phyloP scores from a whole-genome alignment of 1,139 yeast species.

The Pneumocystis canis region DNA sequence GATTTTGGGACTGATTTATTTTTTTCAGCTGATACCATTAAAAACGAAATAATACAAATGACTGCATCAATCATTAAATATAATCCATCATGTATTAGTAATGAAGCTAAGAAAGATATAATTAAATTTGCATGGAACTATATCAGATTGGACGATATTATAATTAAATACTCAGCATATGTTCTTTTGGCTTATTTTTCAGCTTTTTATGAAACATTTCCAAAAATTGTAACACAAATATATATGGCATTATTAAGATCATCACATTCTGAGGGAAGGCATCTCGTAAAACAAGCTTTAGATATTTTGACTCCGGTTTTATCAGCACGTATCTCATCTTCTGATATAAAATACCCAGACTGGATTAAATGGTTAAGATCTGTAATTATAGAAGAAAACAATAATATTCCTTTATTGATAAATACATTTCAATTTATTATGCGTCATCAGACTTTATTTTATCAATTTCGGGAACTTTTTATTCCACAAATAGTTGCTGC shows the following conservation, averaged over 20 bases:
- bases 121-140: slow-evolving; percentile 92
- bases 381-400: slow-evolving; percentile 80
- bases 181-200: slow-evolving; percentile 79
- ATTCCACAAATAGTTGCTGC: slow-evolving; percentile 84
- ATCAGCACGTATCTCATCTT: slow-evolving; percentile 48
- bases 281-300: slow-evolving; percentile 71
- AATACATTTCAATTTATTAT: slow-evolving; percentile 84
- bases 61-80: slow-evolving; percentile 57
- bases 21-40: slow-evolving; percentile 58
- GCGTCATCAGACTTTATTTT: slow-evolving; percentile 72
- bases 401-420: slow-evolving; percentile 65
- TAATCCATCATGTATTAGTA: slow-evolving; percentile 45
- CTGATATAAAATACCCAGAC: slow-evolving; percentile 28
- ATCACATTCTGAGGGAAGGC: slow-evolving; percentile 73
- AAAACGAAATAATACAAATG: slow-evolving; percentile 67
- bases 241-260: slow-evolving; percentile 80
- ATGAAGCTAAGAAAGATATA: slow-evolving; percentile 65
- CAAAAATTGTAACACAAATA: slow-evolving; percentile 77
- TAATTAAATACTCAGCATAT: slow-evolving; percentile 86
- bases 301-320: slow-evolving; percentile 83
- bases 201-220: slow-evolving; percentile 76
- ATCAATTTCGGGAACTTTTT: slow-evolving; percentile 74
- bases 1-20: slow-evolving; percentile 44
- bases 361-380: slow-evolving; percentile 97
- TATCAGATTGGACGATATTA: slow-evolving; percentile 74